Percentiles rank a stretch among this genome's conserved stretches.
Evolutionary conservation across 768 basidiomycete species (phyloP).

Genomic region (Phanerochaete sordida): DNA sequence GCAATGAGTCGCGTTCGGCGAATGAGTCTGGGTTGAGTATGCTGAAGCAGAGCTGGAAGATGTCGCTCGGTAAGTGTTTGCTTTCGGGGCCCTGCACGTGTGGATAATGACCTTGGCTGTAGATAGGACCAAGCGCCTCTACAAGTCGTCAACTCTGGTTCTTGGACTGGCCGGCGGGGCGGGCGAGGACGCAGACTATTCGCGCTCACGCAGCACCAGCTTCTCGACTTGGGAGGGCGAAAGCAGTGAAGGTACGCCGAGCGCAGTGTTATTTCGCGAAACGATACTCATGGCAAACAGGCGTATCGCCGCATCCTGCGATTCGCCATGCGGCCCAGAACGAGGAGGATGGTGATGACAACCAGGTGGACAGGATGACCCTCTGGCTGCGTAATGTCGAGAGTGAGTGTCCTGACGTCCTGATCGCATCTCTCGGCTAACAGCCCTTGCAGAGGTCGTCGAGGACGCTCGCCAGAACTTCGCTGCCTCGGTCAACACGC

Average conservation of each 20-base stretch:
- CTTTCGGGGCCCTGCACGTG: background rate
- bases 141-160: constrained; percentile 51
- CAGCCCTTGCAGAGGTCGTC: constrained; percentile 74
- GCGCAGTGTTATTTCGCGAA: background rate
- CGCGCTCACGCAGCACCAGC: constrained; percentile 20
- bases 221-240: constrained; percentile 47
- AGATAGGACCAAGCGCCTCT: constrained; percentile 65
- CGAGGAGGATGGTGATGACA: constrained; percentile 52
- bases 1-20: constrained; percentile 6
- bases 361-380: constrained; percentile 63
- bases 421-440: too few relatives aligned
- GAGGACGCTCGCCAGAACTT: constrained; percentile 79
- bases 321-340: constrained; percentile 51
- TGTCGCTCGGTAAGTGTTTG: constrained; percentile 64
- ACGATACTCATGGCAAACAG: background rate
- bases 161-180: constrained; percentile 38
- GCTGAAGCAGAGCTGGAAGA: constrained; percentile 68
- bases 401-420: constrained; percentile 58
- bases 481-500: constrained; percentile 44
- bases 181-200: constrained; percentile 29
- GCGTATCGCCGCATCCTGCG: constrained; percentile 44
- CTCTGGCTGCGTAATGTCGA: constrained; percentile 83
- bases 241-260: constrained; percentile 38
- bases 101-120: background rate
- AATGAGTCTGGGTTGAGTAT: constrained; percentile 41